Base-by-base conservation (phyloP, 192 early-diverging fungal genomes). In the Radiomyces spectabilis region DNA sequence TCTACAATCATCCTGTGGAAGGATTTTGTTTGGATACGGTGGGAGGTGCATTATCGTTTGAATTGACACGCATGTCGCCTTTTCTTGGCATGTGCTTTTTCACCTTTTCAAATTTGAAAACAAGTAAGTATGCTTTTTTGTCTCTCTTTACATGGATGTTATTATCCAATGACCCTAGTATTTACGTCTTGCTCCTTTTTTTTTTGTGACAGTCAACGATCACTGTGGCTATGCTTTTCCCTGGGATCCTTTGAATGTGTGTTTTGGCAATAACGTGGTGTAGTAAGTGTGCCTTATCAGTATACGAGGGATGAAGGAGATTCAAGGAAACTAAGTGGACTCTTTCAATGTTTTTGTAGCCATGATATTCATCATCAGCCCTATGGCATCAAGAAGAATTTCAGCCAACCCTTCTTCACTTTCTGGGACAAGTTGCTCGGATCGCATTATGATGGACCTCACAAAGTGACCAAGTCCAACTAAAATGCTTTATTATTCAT, bases 1-100 rank as follows among this genome's bases (percentile, higher is more conserved):
- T 90, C n/a, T 90, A 90, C 73, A 90, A 90, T 66, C 88, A 90
- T 55, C 86, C 86, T 0, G 48, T 90, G 37, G 88, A 90, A 59
- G 86, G 86, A 1, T 83, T 90, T 43, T 37, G 86, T 38, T 70
- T 90, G 70, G 88, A 90, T 68, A 81, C 81, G 18, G 59, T 86
- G 16, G 88, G 88, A 19, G 74, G 79, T 37, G 75, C 63, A 5
- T 33, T 90, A 6, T 78, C 88, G 5, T 82, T 80, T 37, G 66
- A 83, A 21, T 29, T 88, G 33, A 73, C 80, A 29, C 81, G 86
- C 45, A 85, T 90, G 84, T 75, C 83, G 44, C 80, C 83, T 34
- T 75, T 76, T 56, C 80, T 81, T 16, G 74, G 69, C 2, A 74
- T 84, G 29, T 39, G 74, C 7, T 87, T 90, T 55, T 90, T 84